Percentiles rank a stretch among this genome's conserved stretches.
Conservation (phyloP, 2,329 filamentous ascomycete genomes). For the Clonostachys chloroleuca region DNA sequence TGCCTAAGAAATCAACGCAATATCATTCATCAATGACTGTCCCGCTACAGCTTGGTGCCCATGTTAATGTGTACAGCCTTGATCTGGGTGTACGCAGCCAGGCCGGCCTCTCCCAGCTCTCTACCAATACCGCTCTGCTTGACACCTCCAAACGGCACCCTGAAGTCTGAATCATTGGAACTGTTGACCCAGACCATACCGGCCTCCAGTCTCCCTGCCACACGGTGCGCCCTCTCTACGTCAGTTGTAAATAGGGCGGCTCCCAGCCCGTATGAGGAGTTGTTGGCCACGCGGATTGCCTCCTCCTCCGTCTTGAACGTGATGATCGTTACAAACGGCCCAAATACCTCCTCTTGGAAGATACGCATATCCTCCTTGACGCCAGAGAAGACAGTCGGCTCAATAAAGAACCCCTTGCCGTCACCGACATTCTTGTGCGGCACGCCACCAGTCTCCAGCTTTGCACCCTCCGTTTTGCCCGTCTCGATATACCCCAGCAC, state of each 20-base stretch:
- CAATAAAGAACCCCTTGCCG: conserved; percentile 13
- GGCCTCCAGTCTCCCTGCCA: conserved; percentile 43
- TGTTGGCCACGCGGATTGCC: conserved; percentile 12
- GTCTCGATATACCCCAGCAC: conserved; percentile 59
- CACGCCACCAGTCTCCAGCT: conserved; percentile 12
- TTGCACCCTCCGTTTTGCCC: conserved; percentile 43
- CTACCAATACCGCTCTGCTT: conserved; percentile 56
- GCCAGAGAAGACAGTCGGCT: conserved; percentile 14
- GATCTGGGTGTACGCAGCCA: conserved; percentile 31
- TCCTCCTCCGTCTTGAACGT: conserved; percentile 13
- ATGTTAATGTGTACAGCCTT: conserved; percentile 22
- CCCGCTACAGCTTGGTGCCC: conserved; percentile 4
- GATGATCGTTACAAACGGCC: conserved; percentile 12
- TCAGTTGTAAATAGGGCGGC: conserved; percentile 49
- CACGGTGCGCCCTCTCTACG: conserved; percentile 27
- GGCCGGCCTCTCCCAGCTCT: conserved; percentile 35
- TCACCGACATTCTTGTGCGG: neutral
- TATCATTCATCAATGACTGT: neutral
- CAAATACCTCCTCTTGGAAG: conserved; percentile 16
- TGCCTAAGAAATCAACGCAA: too few species aligned
- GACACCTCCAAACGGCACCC: conserved; percentile 33
- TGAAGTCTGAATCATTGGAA: conserved; percentile 29
- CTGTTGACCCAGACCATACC: conserved; percentile 35
- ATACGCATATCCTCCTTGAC: conserved; percentile 11
- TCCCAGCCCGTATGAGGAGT: conserved; percentile 46